Base-by-base conservation (phyloP, 106 monocot species). In the Dactylorhiza incarnata region DNA sequence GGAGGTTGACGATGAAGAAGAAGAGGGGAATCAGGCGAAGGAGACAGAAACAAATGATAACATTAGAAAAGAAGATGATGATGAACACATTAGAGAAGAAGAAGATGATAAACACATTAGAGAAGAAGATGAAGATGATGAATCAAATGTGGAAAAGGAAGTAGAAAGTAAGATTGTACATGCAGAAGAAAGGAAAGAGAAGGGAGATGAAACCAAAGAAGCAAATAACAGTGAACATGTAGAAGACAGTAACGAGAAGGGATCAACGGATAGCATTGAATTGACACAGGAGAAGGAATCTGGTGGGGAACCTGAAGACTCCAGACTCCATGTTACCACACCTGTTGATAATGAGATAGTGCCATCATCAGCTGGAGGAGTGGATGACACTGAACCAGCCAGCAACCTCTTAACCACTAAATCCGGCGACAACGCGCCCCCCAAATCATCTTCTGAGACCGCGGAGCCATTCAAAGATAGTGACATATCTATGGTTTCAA, bases 1-100 rank as follows among this genome's bases (percentile, higher is more conserved):
- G 75, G 92, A 84, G 43, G 89, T 86, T 37, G 99, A 94, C 46
- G 93, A 93, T 37, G 97, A 99, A 44, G 91, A 95, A 0, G 89
- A 87, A 0, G 67, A 50, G 45, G 17, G 45, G 15, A 11, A 25
- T 12, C 73, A 74, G 5, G 82, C 68, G 37, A 58, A 72, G 0
- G 53, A 26, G 19, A 56, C 55, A 56, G 45, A 53, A 68, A 63
- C 59, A 75, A 37, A n/a, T 37, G 72, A 48, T 10, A 9, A n/a
- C 0, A 68, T 53, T 12, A 56, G 76, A 75, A 29, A 74, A 55
- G 71, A 46, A 19, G 5, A 46, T 0, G 50, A 45, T 16, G 67
- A 37, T 37, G 3, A 3, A n/a, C n/a, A n/a, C 1, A 37, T 44
- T 9, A n/a, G 47, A 17, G 10, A 77, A 73, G 48, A 73, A 49